Evolutionary conservation across 1,139 yeast genomes (phyloP), one percentile per base, ranked within the genome.

Genomic region (Yamadazyma atmosphaerica): DNA sequence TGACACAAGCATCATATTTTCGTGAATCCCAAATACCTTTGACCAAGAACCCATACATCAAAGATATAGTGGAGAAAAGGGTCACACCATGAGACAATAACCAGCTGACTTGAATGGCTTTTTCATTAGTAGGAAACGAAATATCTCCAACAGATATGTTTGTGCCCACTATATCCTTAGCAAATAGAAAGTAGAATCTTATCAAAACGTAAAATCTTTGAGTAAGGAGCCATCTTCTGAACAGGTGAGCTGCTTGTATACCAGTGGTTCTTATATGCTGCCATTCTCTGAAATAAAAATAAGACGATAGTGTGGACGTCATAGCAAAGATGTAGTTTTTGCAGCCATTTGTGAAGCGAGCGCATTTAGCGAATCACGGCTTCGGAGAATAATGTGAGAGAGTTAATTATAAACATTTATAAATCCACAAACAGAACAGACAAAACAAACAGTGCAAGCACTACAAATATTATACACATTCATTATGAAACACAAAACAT

Each of bases 21-120:
- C 25, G 13, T 18, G 19, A n/a, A 25, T 19, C 16, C 17, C 15
- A 21, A 13, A 21, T 4, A 5, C 14, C 8, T 10, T 15, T 9
- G 9, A 8, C 21, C 11, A 28, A 2, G n/a, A 19, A 15, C 3
- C 13, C 6, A 23, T 24, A 27, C 6, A 12, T 10, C 10, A 38
- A 10, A 3, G n/a, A 12, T 17, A 18, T 7, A 9, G 26, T 14
- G 22, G 23, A 24, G 4, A 28, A 17, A 14, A 38, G 11, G 2
- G 41, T 35, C 22, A 29, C 21, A 9, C 11, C n/a, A 28, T 38
- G 41, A 17, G 38, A 32, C 18, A 32, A 11, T 11, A 32, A 6
- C 38, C 41, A 38, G 5, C 18, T n/a, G n/a, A n/a, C 8, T n/a
- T 34, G 38, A n/a, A 32, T 15, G 11, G n/a, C 16, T 23, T 22